phyloP scores from a whole-genome alignment of 768 basidiomycete species.

The Suillus sp. region DNA sequence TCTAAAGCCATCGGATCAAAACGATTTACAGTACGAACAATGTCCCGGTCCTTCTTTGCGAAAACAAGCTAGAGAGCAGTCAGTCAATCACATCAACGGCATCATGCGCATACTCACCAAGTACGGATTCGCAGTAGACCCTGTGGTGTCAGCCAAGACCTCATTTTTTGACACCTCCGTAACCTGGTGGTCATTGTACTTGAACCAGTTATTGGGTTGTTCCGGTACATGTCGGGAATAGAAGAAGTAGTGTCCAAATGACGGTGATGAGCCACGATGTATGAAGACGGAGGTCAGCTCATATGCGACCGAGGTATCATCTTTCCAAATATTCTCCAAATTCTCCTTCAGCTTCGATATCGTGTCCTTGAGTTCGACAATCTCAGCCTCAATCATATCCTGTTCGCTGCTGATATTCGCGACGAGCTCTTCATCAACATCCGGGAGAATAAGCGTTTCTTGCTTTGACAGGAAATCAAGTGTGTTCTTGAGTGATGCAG shows the following conservation, averaged over 20 bases:
- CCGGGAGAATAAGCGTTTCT: slow-evolving; percentile 44
- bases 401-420: slow-evolving; percentile 56
- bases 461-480: slow-evolving; percentile 59
- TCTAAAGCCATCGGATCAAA: slow-evolving; percentile 39
- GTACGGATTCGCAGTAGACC: slow-evolving; percentile 88
- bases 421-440: slow-evolving; percentile 63
- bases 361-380: slow-evolving; percentile 53
- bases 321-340: slow-evolving; percentile 75
- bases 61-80: slow-evolving; percentile 67
- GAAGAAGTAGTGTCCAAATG: slow-evolving; percentile 95
- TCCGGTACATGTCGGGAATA: slow-evolving; percentile 87
- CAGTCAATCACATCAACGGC: slow-evolving; percentile 4
- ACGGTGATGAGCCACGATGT: slow-evolving; percentile 85
- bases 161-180: slow-evolving; percentile 76
- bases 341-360: slow-evolving; percentile 61
- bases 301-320: slow-evolving; percentile 69
- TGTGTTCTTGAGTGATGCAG: slow-evolving; percentile 55
- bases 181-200: slow-evolving; percentile 93
- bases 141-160: slow-evolving; percentile 88
- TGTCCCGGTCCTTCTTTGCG: slow-evolving; percentile 74
- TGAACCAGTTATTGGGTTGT: slow-evolving; percentile 86
- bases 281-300: slow-evolving; percentile 95
- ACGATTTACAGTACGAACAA: slow-evolving; percentile 81
- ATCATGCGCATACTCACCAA: slow-evolving; percentile 53
- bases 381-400: slow-evolving; percentile 51